These are phyloP conservation scores for Penicillium sp. DNA, from an alignment of 2,329 filamentous ascomycete species.

Conservation along the genomic window DNA sequence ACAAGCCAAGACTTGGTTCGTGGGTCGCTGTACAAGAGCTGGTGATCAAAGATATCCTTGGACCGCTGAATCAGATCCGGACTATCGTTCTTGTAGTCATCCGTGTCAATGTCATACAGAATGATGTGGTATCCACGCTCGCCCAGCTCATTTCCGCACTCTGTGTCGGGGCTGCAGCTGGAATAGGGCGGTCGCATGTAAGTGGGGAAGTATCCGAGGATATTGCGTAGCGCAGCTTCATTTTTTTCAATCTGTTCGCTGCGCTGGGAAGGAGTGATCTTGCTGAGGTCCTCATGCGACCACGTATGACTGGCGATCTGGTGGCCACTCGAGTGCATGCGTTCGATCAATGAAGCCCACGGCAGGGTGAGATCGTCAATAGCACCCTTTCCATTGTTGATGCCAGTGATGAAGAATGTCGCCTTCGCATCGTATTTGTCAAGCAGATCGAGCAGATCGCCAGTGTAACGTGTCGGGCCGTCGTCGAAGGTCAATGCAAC, in stretches of 20 bases:
- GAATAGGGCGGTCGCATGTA: conserved; percentile 55
- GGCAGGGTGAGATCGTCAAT: conserved; percentile 43
- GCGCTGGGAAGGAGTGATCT: conserved; percentile 37
- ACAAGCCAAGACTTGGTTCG: conserved; percentile 38
- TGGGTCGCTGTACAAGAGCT: conserved; percentile 25
- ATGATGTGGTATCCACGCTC: conserved; percentile 51
- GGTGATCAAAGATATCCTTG: conserved; percentile 41
- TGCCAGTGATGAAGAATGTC: conserved; percentile 63
- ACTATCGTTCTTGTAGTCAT: conserved; percentile 44
- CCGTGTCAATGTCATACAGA: conserved; percentile 48
- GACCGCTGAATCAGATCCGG: conserved; percentile 38
- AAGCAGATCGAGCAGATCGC: conserved; percentile 60
- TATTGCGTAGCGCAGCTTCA: conserved; percentile 48
- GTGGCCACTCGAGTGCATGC: conserved; percentile 47
- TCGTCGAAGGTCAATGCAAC: conserved; percentile 68
- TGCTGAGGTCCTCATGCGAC: conserved; percentile 49
- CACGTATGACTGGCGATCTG: conserved; percentile 54
- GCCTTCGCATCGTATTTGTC: conserved; percentile 59
- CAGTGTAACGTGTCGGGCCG: conserved; percentile 61
- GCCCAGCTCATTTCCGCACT: conserved; percentile 44
- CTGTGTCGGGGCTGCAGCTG: conserved; percentile 35
- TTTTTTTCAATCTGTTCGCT: conserved; percentile 46
- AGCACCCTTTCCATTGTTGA: conserved; percentile 46
- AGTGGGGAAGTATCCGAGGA: conserved; percentile 50
- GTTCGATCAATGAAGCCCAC: conserved; percentile 39